A percentile compares a stretch with the other conserved stretches of the same genome.
These are phyloP conservation scores for Blastobotrys petasosporus DNA, from an alignment of 1,139 yeast genomes.

Conservation along the genomic window DNA sequence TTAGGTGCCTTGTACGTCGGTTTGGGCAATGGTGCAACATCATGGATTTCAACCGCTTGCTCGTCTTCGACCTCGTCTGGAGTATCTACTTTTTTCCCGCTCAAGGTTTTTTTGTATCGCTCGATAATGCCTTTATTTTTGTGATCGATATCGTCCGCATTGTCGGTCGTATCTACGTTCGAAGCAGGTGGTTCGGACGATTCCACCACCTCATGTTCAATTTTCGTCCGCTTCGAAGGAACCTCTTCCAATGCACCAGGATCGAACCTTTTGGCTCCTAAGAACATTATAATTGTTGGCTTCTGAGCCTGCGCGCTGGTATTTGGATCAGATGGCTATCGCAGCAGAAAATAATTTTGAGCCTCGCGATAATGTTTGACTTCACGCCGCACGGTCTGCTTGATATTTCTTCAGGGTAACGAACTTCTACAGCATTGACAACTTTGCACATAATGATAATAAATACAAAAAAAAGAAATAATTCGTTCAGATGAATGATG, in stretches of 20 bases:
- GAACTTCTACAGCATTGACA: neutral
- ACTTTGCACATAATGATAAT: too few relatives aligned
- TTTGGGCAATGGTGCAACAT: slow-evolving; percentile 66
- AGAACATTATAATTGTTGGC: slow-evolving; percentile 3
- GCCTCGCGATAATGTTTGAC: slow-evolving; percentile 1
- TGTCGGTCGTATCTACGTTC: slow-evolving; percentile 1
- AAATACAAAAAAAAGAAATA: too few relatives aligned
- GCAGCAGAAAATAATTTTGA: neutral
- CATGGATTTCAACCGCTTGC: slow-evolving; percentile 26
- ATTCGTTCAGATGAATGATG: too few relatives aligned
- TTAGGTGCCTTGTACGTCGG: slow-evolving; percentile 5
- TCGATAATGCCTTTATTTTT: slow-evolving; percentile 6
- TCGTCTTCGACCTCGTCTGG: slow-evolving; percentile 19
- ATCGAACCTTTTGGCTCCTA: slow-evolving; percentile 10
- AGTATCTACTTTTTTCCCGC: slow-evolving; percentile 9
- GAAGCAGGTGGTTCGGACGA: neutral
- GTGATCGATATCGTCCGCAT: slow-evolving; percentile 6
- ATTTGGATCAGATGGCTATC: too few relatives aligned
- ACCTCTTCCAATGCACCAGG: slow-evolving; percentile 8
- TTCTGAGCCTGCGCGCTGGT: neutral
- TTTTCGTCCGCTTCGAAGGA: slow-evolving; percentile 7
- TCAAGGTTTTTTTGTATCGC: slow-evolving; percentile 4
- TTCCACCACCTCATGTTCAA: neutral
- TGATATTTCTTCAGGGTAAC: neutral
- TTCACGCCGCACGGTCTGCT: slow-evolving; percentile 1